These are phyloP conservation scores for Leccinellum albellum DNA, from an alignment of 768 basidiomycete species.

Conservation along the genomic window DNA sequence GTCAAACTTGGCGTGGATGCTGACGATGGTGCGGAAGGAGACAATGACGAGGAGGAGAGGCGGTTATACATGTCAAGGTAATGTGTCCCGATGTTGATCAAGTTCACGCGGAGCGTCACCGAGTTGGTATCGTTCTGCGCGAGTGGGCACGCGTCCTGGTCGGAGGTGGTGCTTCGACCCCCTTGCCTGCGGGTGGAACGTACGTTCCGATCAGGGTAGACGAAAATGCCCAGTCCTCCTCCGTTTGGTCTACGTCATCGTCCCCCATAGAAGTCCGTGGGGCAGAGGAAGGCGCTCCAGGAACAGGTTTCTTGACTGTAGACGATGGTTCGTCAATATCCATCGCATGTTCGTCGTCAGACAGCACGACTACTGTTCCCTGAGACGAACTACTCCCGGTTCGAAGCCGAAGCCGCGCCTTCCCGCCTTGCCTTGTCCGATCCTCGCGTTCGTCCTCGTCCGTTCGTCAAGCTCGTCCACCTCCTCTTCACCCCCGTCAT, in stretches of 20 bases:
- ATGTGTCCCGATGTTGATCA: constrained; percentile 18
- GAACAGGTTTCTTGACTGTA: constrained; percentile 15
- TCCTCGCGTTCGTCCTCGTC: neutral
- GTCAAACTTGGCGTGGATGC: constrained; percentile 2
- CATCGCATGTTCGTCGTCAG: constrained; percentile 26
- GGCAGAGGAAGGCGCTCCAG: neutral
- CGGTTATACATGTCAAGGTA: constrained; percentile 18
- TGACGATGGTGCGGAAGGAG: neutral
- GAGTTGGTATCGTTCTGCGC: neutral
- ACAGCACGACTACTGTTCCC: constrained; percentile 17
- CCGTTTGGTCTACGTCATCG: constrained; percentile 4
- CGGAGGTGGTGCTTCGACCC: neutral
- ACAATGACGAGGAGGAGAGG: neutral
- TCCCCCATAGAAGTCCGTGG: neutral
- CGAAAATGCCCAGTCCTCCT: constrained; percentile 20
- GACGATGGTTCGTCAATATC: constrained; percentile 23
- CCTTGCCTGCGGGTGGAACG: constrained; percentile 13
- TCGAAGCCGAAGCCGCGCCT: constrained; percentile 7
- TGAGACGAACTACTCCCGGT: constrained; percentile 16
- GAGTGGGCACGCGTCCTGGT: neutral
- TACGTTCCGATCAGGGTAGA: constrained; percentile 27
- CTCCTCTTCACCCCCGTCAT: neutral
- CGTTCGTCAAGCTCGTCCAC: neutral
- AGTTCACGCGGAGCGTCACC: constrained; percentile 19
- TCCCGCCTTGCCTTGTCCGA: neutral